Evolutionary conservation across 2,329 filamentous ascomycete species (phyloP), one percentile per base, ranked within the genome.

Genomic region (Lasiodiplodia theobromae): DNA sequence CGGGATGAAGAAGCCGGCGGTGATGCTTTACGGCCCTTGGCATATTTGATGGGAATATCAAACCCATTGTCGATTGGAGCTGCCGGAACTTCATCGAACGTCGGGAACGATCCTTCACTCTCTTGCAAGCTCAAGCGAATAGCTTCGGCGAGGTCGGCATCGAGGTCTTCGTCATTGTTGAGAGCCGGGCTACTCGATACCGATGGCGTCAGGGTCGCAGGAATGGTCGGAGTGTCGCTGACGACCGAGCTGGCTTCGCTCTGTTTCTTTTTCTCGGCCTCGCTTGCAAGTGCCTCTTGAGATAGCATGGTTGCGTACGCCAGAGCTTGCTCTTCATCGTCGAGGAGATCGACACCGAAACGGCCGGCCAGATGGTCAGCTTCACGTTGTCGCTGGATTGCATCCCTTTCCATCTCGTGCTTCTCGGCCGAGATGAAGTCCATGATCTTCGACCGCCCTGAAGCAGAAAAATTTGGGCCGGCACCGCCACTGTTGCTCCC

Each of bases 381-480:
- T 74, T 96, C 91, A 68, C 89, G 90, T 28, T 85, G 85, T 49
- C 88, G 87, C 53, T 88, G 86, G 38, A 89, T 83, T 72, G 90
- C 89, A 74, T 97, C 93, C 10, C 86, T 86, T 67, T 91, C 90
- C 67, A 97, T 85, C 77, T 97, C 94, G 53, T 89, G 86, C 72
- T 91, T 88, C 78, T 98, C 95, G n/a, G 92, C 91, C 51, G 90
- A 90, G 71, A 98, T 98, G 75, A 94, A 94, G 71, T 91, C 91
- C 69, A 90, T 88, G 44, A 97, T 84, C 28, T 91, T 89, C 21
- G 88, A 90, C 53, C 92, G 87, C 23, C 90, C 86, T 44, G 85
- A 87, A n/a, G 84, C 86, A 49, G 83, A 84, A 72, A 89, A 89
- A 10, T 86, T 84, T 12, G 65, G 53, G 1, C 53, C 65, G 71